Evolutionary conservation across 106 monocot genomes (phyloP), one percentile per base, ranked within the genome.

Genomic region (Posidonia australis): DNA sequence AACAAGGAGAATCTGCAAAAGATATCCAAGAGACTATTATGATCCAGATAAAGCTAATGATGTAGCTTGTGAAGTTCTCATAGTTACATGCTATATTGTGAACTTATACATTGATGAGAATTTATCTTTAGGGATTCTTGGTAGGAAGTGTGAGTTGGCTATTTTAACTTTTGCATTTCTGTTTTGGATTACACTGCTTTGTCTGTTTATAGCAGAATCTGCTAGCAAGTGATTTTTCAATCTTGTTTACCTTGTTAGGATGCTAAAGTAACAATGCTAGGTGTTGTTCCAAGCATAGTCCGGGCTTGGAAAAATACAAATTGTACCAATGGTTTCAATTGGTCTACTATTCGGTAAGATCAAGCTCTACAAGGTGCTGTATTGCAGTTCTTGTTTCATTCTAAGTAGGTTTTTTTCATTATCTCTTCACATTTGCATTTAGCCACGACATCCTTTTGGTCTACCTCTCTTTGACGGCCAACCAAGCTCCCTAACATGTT

Each of bases 261-360:
- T 80, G 96, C 96, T 28, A 96, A 80, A 65, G 96, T 96, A 51
- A 90, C 96, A 41, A 86, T 90, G 86, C 86, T 96, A 65, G 96
- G 96, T 60, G 77, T 96, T 1, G 77, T 96, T 69, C 94, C 94
- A 41, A 96, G 94, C 71, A 87, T 96, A 36, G 94, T 84, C 22
- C 89, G 94, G 63, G 76, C 84, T 58, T 96, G 94, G 94, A 96
- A 87, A 71, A 86, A 75, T 62, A 76, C 90, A 78, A 82, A 84
- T 69, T 87, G 84, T 52, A 96, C 82, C 51, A 79, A 74, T 14
- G 84, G 80, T 46, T 70, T 90, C 58, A 80, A 90, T 71, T 96
- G 94, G 94, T 96, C 94, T 45, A 58, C 75, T 52, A 90, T 96
- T 54, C 68, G 90, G 94, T 86, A 80, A 80, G 62, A 9, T 66